These are phyloP conservation scores for Asclepias syriaca DNA, from an alignment of 257 asterid genomes.

Conservation along the genomic window DNA sequence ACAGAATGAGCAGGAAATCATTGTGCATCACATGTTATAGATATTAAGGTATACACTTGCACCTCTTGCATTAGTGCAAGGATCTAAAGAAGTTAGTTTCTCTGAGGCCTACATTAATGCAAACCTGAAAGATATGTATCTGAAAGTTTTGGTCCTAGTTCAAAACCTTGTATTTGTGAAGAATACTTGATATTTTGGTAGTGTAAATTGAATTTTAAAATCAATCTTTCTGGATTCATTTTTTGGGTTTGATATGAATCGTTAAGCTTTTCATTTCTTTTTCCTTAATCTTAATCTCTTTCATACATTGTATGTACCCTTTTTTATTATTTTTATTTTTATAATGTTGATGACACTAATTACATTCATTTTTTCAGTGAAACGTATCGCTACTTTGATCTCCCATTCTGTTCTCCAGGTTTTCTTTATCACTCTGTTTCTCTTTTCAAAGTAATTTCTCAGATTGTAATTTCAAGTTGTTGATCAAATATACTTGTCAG, in stretches of 20 bases:
- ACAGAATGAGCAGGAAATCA: background rate
- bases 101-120: background rate
- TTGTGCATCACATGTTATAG: background rate
- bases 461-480: background rate
- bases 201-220: background rate
- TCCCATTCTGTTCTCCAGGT: conserved; percentile 71
- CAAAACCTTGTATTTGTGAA: background rate
- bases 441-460: background rate
- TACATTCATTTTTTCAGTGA: conserved; percentile 35
- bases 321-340: background rate
- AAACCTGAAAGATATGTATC: background rate
- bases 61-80: background rate
- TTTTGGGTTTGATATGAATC: background rate
- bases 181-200: background rate
- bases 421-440: conserved; percentile 4
- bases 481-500: conserved; percentile 21
- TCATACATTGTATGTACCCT: background rate
- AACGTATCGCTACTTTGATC: conserved; percentile 66
- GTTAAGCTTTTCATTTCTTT: conserved; percentile 1
- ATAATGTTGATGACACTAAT: conserved; percentile 4
- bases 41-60: background rate
- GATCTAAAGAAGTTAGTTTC: background rate
- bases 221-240: background rate
- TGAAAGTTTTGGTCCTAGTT: background rate
- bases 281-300: background rate